Base-by-base conservation (phyloP, 805 yeast genomes). In the Kluyveromyces starmeri region DNA sequence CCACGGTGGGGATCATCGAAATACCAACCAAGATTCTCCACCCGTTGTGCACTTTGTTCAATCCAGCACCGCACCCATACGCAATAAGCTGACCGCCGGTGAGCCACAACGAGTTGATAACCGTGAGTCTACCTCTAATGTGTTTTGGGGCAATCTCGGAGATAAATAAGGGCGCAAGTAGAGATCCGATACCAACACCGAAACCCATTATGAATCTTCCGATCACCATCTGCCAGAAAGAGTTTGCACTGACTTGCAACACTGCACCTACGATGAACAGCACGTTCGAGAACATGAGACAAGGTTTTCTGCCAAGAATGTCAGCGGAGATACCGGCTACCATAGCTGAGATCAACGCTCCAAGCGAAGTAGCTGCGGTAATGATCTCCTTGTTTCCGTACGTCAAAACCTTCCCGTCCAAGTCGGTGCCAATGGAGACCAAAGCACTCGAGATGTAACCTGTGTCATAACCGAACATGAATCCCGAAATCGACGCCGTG, bases 391-490 rank as follows among this genome's bases (percentile, higher is more conserved):
- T 83, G 46, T 86, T 78, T 30, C 95, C 94, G 38, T 75, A 71
- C 0, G 86, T 65, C 35, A 88, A 66, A 0, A 55, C 48, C 37
- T 68, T 67, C 28, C 68, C 62, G 44, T 75, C 73, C 42, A 89
- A 70, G 53, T 83, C 95, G 4, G 75, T 72, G 9, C 88, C 86
- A 31, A 89, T 76, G 23, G 86, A 75, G 14, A 88, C 95, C 48
- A 89, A 67, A 0, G 96, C 96, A 13, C 94, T 78, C 3, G 97
- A 89, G 27, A 89, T 88, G 60, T 89, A 89, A 46, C 97, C 97
- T 1, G 97, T 89, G 58, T 89, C 98, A 53, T 89, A 89, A 46
- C 98, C 98, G 61, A 89, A 89, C 85, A 89, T 75, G 61, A 88
- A 85, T 1, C 97, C 97, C 0, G 96, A 86, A 42, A 89, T 79